Evolutionary conservation across 495 filamentous ascomycete genomes (phyloP).

Genomic region (Pseudevernia furfuracea): DNA sequence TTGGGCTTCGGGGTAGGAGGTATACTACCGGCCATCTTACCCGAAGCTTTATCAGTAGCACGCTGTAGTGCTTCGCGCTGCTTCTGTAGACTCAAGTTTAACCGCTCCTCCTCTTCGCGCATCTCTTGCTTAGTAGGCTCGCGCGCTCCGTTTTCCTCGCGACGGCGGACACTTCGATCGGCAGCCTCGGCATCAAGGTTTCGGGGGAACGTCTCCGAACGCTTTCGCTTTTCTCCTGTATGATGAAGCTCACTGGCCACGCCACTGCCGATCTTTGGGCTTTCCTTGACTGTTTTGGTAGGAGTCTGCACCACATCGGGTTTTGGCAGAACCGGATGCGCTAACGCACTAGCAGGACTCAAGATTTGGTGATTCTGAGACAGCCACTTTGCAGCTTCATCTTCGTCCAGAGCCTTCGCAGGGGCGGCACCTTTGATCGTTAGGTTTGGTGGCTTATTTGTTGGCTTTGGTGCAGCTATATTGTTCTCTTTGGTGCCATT

Average conservation of each 20-base stretch:
- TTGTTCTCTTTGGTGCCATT: slow-evolving; percentile 2
- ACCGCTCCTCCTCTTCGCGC: background rate
- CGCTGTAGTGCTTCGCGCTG: background rate
- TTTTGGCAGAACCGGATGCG: background rate
- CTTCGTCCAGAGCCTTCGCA: background rate
- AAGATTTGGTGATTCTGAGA: slow-evolving; percentile 9
- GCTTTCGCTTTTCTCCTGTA: slow-evolving; percentile 7
- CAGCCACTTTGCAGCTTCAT: slow-evolving; percentile 6
- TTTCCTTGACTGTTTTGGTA: background rate
- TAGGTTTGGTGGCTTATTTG: background rate
- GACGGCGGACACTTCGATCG: background rate
- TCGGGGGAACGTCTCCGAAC: background rate
- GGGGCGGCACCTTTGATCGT: background rate
- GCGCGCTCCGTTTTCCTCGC: slow-evolving; percentile 2
- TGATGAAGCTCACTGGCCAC: background rate
- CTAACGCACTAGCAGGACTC: background rate
- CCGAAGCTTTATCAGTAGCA: background rate
- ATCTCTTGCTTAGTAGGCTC: slow-evolving; percentile 3
- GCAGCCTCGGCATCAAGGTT: background rate
- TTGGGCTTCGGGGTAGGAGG: background rate
- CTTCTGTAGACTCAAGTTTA: background rate
- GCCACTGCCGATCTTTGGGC: background rate
- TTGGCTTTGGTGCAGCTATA: background rate
- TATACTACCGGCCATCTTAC: background rate
- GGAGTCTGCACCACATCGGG: background rate